A percentile compares a stretch with the other conserved stretches of the same genome.
Conservation (phyloP, 257 asterid genomes). For the Solanum virginianum region DNA sequence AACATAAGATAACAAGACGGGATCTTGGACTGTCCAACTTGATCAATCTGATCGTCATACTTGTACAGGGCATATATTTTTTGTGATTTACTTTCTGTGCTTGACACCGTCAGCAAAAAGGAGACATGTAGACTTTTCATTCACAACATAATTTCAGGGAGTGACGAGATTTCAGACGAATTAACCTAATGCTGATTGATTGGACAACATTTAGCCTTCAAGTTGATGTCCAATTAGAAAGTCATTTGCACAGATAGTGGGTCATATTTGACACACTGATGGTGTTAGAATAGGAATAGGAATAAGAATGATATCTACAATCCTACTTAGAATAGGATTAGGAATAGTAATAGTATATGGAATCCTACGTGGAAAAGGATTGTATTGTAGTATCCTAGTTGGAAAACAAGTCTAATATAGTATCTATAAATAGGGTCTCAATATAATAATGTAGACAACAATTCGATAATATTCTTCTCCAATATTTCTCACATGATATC, state of each 20-base stretch:
- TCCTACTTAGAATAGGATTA: too few relatives aligned
- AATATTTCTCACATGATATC: too few relatives aligned
- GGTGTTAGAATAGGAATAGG: neutral
- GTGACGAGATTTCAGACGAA: neutral
- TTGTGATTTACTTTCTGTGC: neutral
- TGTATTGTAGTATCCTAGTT: too few relatives aligned
- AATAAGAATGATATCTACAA: too few relatives aligned
- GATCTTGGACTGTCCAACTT: neutral
- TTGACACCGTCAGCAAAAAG: neutral
- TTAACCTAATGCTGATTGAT: neutral
- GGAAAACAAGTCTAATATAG: too few relatives aligned
- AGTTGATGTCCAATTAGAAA: neutral
- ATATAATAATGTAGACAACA: too few relatives aligned
- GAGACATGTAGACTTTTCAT: neutral
- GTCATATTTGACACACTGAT: neutral
- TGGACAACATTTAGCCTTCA: neutral
- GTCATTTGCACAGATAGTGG: neutral
- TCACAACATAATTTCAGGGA: neutral
- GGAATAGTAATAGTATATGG: too few relatives aligned
- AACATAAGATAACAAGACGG: neutral
- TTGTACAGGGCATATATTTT: neutral
- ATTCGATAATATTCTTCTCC: too few relatives aligned
- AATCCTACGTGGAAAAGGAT: too few relatives aligned
- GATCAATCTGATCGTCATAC: neutral
- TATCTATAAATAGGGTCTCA: too few relatives aligned